These are phyloP conservation scores for Capillidium heterosporum DNA, from an alignment of 371 early-diverging fungal genomes.

Conservation along the genomic window DNA sequence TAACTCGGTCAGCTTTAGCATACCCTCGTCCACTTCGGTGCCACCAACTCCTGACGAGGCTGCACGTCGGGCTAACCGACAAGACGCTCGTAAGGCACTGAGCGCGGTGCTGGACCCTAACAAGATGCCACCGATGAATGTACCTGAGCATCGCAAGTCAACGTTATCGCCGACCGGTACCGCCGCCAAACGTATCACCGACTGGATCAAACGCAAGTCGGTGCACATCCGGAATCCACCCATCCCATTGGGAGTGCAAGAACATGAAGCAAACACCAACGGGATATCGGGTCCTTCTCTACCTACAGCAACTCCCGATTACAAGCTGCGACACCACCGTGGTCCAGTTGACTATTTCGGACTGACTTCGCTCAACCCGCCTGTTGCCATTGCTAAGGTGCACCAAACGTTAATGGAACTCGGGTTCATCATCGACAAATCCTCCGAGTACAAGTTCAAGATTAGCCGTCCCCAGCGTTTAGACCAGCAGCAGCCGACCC, in stretches of 20 bases:
- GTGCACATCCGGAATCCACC: background rate
- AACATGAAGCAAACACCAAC: background rate
- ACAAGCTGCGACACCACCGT: conserved; percentile 49
- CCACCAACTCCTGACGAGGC: background rate
- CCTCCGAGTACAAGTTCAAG: conserved; percentile 51
- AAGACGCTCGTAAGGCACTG: conserved; percentile 3
- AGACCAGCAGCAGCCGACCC: background rate
- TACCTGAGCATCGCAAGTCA: background rate
- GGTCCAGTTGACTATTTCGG: conserved; percentile 64
- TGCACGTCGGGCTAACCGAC: background rate
- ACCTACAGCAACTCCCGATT: conserved; percentile 10
- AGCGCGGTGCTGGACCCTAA: conserved; percentile 4
- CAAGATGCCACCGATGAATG: background rate
- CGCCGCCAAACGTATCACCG: background rate
- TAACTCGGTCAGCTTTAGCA: too few relatives aligned
- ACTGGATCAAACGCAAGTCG: conserved; percentile 4
- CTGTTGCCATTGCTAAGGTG: conserved; percentile 44
- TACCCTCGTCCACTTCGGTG: background rate
- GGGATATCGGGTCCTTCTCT: background rate
- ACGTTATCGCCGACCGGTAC: background rate
- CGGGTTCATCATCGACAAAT: conserved; percentile 51
- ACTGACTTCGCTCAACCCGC: conserved; percentile 48
- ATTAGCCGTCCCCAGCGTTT: conserved; percentile 36
- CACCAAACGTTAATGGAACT: conserved; percentile 35
- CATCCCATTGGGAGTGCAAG: background rate